Percentiles rank a stretch among this genome's conserved stretches.
Conservation (phyloP, 345 rosid species). For the Luvunga scandens region DNA sequence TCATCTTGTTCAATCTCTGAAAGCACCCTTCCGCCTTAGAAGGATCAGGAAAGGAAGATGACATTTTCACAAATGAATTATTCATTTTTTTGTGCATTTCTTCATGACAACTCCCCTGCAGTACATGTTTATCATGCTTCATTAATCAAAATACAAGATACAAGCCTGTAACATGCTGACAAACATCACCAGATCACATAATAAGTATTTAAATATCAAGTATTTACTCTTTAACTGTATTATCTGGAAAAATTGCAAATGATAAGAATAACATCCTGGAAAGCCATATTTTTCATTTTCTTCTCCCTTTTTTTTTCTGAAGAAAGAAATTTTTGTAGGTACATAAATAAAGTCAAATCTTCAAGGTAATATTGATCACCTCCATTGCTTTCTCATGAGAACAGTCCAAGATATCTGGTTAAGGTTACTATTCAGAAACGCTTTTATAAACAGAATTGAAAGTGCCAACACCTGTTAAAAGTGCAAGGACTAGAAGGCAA, state of each 20-base stretch:
- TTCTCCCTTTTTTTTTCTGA: too few species aligned
- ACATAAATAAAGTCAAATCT: background rate
- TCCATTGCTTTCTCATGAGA: background rate
- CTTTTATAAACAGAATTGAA: constrained; percentile 3
- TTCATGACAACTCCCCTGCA: constrained; percentile 54
- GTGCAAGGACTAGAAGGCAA: background rate
- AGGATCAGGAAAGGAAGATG: constrained; percentile 74
- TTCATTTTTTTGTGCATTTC: constrained; percentile 46
- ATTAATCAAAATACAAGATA: constrained; percentile 7
- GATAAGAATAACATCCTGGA: background rate
- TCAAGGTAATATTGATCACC: constrained; percentile 1
- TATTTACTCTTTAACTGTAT: background rate
- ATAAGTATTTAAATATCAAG: background rate
- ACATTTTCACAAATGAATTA: constrained; percentile 57
- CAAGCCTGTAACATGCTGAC: background rate
- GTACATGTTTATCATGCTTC: constrained; percentile 14
- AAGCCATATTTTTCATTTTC: background rate
- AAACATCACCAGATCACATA: background rate
- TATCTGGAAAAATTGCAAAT: background rate
- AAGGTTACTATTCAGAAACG: background rate
- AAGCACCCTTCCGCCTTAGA: constrained; percentile 70
- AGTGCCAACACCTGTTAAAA: background rate
- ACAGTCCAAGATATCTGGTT: background rate
- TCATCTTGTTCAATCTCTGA: constrained; percentile 59
- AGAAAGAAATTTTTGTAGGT: background rate